Conservation (phyloP, 2,329 filamentous ascomycete genomes). For the Trichophyton simii region DNA sequence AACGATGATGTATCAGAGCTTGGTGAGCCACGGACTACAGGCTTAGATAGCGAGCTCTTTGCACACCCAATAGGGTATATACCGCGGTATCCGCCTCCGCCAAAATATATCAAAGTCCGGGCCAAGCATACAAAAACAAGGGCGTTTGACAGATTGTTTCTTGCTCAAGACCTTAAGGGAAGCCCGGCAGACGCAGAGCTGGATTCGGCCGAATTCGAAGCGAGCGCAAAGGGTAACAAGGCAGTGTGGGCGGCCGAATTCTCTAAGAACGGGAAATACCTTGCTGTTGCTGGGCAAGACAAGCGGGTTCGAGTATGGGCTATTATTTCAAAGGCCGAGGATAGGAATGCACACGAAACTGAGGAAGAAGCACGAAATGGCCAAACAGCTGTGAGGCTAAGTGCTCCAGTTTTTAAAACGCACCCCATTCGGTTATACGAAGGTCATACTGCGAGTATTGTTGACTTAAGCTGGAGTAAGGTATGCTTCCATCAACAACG, state of each 20-base stretch:
- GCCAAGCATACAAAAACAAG: conserved; percentile 66
- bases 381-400: conserved; percentile 50
- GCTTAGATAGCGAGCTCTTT: conserved; percentile 71
- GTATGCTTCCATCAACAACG: conserved; percentile 24
- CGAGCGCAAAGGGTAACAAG: conserved; percentile 33
- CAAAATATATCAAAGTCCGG: conserved; percentile 78
- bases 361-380: conserved; percentile 43
- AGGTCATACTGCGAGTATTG: conserved; percentile 71
- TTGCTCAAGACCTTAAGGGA: conserved; percentile 79
- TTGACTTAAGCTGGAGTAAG: conserved; percentile 96
- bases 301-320: conserved; percentile 76
- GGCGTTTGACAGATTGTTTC: conserved; percentile 77
- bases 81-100: conserved; percentile 76
- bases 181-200: conserved; percentile 21
- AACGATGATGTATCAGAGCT: conserved; percentile 55
- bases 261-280: conserved; percentile 77
- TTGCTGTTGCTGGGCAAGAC: conserved; percentile 88
- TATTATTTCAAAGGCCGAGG: conserved; percentile 70
- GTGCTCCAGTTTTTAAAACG: conserved; percentile 77
- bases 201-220: conserved; percentile 17
- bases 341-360: conserved; percentile 60
- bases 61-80: conserved; percentile 70
- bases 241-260: conserved; percentile 91
- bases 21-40: conserved; percentile 59
- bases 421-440: conserved; percentile 67